Evolutionary conservation across 163 green algal genomes (phyloP).

Genomic region (Volvox carteri): DNA sequence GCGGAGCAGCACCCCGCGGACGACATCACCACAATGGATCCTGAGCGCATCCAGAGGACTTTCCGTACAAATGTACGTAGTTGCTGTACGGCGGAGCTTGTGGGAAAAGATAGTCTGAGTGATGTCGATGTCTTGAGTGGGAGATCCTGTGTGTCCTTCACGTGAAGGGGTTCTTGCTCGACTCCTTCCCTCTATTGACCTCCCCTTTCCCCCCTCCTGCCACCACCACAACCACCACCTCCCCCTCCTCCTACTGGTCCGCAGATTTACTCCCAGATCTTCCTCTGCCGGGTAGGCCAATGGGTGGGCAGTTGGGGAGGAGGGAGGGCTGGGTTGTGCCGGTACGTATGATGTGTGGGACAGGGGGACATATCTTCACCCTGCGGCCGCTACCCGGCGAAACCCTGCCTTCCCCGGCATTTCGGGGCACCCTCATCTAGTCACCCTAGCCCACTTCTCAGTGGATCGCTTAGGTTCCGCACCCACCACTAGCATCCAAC

Average conservation of each 20-base stretch:
- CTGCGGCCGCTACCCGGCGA: too few species aligned
- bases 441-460: too few species aligned
- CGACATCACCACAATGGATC: conserved; percentile 63
- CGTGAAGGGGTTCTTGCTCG: background rate
- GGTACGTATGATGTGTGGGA: too few species aligned
- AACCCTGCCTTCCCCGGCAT: too few species aligned
- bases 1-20: conserved; percentile 56
- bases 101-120: background rate
- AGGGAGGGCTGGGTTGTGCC: too few species aligned
- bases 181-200: background rate
- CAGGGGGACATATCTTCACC: too few species aligned
- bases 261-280: conserved; percentile 55
- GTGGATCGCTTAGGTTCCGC: too few species aligned
- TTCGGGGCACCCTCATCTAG: too few species aligned
- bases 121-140: too few species aligned
- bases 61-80: conserved; percentile 72
- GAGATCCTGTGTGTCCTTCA: too few species aligned
- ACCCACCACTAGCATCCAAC: too few species aligned
- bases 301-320: background rate
- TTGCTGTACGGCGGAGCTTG: background rate
- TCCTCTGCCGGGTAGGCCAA: conserved; percentile 30
- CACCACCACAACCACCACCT: background rate
- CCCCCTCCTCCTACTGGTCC: background rate
- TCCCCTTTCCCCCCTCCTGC: background rate
- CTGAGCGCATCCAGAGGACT: conserved; percentile 60